Conservation (phyloP, 2,329 filamentous ascomycete species). For the Diaporthe citri region DNA sequence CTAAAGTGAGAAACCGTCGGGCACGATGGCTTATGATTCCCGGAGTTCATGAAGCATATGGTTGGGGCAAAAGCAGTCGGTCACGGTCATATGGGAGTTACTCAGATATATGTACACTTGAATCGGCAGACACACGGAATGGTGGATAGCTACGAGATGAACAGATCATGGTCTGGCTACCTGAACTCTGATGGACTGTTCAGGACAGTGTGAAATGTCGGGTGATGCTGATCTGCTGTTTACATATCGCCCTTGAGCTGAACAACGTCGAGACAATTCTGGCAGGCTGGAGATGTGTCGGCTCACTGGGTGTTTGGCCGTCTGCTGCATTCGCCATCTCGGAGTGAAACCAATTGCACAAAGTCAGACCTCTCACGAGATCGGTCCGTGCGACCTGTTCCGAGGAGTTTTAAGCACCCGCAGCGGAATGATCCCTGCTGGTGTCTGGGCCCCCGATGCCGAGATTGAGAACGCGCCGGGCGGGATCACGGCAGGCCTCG, state of each 20-base stretch:
- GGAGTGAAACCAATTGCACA: neutral
- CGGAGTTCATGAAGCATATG: slow-evolving; percentile 40
- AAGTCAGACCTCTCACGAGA: neutral
- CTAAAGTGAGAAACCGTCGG: slow-evolving; percentile 50
- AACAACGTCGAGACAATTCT: neutral
- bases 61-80: slow-evolving; percentile 34
- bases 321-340: neutral
- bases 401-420: neutral
- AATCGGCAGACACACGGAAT: slow-evolving; percentile 28
- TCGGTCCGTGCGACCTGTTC: slow-evolving; percentile 19
- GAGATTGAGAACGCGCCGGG: slow-evolving; percentile 35
- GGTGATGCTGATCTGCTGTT: neutral
- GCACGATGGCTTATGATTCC: slow-evolving; percentile 42
- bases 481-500: slow-evolving; percentile 36
- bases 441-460: slow-evolving; percentile 36
- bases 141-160: slow-evolving; percentile 21
- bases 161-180: slow-evolving; percentile 20
- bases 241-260: neutral
- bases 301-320: neutral
- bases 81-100: slow-evolving; percentile 32
- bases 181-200: neutral
- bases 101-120: slow-evolving; percentile 35
- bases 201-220: neutral
- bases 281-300: neutral
- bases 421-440: slow-evolving; percentile 23